Base-by-base conservation (phyloP, 2,329 filamentous ascomycete species). In the Calycina herbarum region DNA sequence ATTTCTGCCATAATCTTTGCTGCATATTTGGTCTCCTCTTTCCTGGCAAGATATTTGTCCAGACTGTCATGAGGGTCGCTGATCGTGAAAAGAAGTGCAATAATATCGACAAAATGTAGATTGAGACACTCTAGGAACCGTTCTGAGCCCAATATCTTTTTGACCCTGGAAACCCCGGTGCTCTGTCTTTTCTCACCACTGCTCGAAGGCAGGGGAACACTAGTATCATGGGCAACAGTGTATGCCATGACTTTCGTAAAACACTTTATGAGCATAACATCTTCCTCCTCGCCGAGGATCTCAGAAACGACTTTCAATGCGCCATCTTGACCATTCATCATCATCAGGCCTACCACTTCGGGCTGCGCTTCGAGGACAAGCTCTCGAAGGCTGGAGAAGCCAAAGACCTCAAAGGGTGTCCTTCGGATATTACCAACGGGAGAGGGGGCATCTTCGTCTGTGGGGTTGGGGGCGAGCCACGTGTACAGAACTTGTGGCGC, bases 401-500 rank as follows among this genome's bases (percentile, higher is more conserved):
- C 90, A 76, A 99, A 99, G 1, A 95, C 91, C n/a, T 83, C 81
- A 73, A 86, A 97, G 0, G 95, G 94, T 59, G 99, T 91, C 3
- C 86, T 82, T n/a, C 85, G 81, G 7, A 97, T 80, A 1, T 80
- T 78, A 54, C 20, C 20, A 24, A 27, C 20, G 48, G 20, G 48
- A 24, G 48, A 24, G 24, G 10, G 10, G 24, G 11, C n/a, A 66
- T 89, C 85, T 0, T 79, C 79, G 68, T 92, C 87, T 5, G 20
- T 11, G 42, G 42, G 13, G 31, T 27, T 20, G 13, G n/a, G 48
- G 24, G 48, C 48, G 3, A 96, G 85, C 94, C 94, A 99, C 0
- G 93, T 97, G 75, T 92, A 97, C 2, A 98, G 81, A 6, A 99
- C 82, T 73, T 99, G 95, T 1, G 94, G 88, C 6, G 92, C 89